Evolutionary conservation across 352 stramenopile genomes (phyloP), one percentile per base, ranked within the genome.

Genomic region (Phytopythium oedochilum): DNA sequence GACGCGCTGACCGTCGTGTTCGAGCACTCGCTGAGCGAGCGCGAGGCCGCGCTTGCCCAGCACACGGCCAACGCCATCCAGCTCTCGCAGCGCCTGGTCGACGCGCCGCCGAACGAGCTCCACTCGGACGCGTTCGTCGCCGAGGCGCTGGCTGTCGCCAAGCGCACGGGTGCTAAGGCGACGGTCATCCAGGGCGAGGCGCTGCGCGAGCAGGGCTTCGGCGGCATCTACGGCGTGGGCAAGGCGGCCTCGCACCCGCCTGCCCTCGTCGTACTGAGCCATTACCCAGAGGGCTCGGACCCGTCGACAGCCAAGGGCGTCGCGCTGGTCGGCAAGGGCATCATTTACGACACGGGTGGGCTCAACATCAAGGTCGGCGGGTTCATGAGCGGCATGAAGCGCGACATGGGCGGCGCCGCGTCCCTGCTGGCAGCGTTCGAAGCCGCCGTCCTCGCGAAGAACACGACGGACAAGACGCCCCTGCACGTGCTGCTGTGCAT

Each of bases 271-370:
- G 84, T 98, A 34, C 57, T 99, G 48, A 93, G 82, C 40, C 83
- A 97, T 60, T 73, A 86, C 64, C 86, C 83, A 0, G 52, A 58
- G 6, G 66, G 64, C 15, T 52, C 45, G 2, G 50, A 60, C 3
- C 50, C 58, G 12, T 58, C 60, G 15, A 57, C 63, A n/a, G 63
- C 60, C 29, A 73, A 81, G 60, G 71, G 90, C 48, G 66, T 92
- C 2, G 81, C 74, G 11, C 71, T 98, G 44, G 92, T 98, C 20
- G 94, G 94, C 55, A 99, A 99, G 69, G 94, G 94, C 31, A 98
- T 99, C 69, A 82, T 98, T 14, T 99, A 98, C 68, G 96, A 98
- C 76, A 99, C 96, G 25, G 96, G 94, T 47, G 96, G 96, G 52
- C 75, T 99, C 6, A 94, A 80, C 38, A 88, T 99, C 69, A 99